A percentile compares a stretch with the other conserved stretches of the same genome.
These are phyloP conservation scores for Coniochaeta sp. DNA, from an alignment of 2,329 filamentous ascomycete species.

Conservation along the genomic window DNA sequence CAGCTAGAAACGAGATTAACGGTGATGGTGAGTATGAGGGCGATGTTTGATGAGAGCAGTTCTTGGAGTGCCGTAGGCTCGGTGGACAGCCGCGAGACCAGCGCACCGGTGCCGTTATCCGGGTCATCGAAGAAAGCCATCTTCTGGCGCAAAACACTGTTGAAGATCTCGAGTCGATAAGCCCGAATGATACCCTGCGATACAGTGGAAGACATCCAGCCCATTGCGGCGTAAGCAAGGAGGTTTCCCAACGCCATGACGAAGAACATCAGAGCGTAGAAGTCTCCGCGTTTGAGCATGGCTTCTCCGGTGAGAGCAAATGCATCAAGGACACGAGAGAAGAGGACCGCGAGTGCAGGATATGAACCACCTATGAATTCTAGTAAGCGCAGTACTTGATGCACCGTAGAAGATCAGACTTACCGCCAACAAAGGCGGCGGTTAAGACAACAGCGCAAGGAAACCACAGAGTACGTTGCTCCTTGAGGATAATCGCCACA, in stretches of 20 bases:
- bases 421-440: conserved; percentile 8
- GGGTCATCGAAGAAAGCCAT: conserved; percentile 38
- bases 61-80: conserved; percentile 42
- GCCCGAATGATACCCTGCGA: conserved; percentile 19
- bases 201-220: conserved; percentile 20
- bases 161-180: conserved; percentile 34
- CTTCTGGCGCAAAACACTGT: conserved; percentile 47
- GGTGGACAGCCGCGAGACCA: conserved; percentile 27
- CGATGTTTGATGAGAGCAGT: conserved; percentile 40
- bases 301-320: conserved; percentile 8
- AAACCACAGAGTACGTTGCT: conserved; percentile 7
- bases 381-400: not conserved
- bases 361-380: conserved; percentile 26
- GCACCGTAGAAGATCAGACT: not conserved
- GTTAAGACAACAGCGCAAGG: conserved; percentile 1
- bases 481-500: conserved; percentile 5
- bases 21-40: conserved; percentile 36
- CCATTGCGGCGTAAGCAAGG: conserved; percentile 31
- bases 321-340: conserved; percentile 15
- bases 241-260: conserved; percentile 40
- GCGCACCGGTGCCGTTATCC: conserved; percentile 28
- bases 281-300: conserved; percentile 30
- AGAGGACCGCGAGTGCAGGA: conserved; percentile 32
- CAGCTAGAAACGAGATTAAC: conserved; percentile 37
- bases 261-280: conserved; percentile 51